Base-by-base conservation (phyloP, 1,139 yeast genomes). In the Sugiyamaella castrensis region DNA sequence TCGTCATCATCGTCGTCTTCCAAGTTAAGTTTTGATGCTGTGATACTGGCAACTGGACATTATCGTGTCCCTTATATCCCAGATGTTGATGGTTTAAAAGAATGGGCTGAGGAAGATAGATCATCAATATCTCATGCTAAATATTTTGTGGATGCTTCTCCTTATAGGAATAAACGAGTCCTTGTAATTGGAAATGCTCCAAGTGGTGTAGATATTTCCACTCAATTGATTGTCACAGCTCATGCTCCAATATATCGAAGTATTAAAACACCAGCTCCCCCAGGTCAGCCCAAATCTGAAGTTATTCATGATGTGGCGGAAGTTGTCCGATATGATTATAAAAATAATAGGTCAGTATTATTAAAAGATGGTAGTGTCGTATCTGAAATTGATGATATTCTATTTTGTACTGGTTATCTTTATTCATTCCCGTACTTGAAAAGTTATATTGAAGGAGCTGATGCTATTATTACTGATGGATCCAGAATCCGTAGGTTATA, bases 361-460 rank as follows among this genome's bases (percentile, higher is more conserved):
- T 47, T 57, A 27, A 47, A 41, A n/a, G 62, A 60, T 27, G 62
- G 61, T 2, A 37, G 44, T 8, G 19, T 13, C 11, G 29, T 52
- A 12, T 59, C 59, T 0, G 66, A 71, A 43, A 71, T 81, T 38
- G 85, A 79, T 49, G 60, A 57, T 15, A 63, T 83, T n/a, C 62
- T 84, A 3, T 82, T 77, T 62, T 84, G 86, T 31, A 83, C 89
- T 1, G 88, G 89, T 0, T 83, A 78, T 61, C 67, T 74, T 24
- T 73, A 77, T 55, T 71, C 76, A 28, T 67, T 72, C 47, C 81
- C 82, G 6, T 76, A 68, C 49, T 59, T 80, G 40, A 50, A 54
- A 10, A 33, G 46, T 8, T 40, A 52, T 30, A 40, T 43, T 24
- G 8, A 27, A 5, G 52, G 56, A 13, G 39, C 53, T 56, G 48